Conservation (phyloP, 176 grass and related monocot species). For the Secale cereale region DNA sequence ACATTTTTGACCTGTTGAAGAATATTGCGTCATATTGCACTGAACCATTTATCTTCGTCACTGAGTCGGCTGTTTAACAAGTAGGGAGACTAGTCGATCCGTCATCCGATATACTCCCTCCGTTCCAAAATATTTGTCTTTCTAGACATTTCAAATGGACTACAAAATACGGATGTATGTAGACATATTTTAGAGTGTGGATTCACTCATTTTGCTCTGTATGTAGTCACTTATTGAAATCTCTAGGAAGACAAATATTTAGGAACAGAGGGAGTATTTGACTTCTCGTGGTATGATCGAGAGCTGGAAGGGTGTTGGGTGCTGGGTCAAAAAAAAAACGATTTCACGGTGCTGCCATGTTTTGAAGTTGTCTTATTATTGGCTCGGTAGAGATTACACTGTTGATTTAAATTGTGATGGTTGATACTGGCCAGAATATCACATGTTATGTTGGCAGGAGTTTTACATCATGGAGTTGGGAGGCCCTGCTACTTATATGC, state of each 20-base stretch:
- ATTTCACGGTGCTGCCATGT: background rate
- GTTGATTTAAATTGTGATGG: background rate
- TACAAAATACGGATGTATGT: too few species aligned
- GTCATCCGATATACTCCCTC: too few species aligned
- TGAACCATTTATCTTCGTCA: background rate
- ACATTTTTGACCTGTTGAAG: background rate
- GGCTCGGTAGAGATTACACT: background rate
- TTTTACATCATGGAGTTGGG: background rate
- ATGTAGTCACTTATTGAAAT: too few species aligned
- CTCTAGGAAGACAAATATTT: too few species aligned
- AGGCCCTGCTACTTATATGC: background rate
- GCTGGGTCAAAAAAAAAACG: too few species aligned
- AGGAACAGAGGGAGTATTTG: too few species aligned
- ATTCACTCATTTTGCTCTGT: too few species aligned
- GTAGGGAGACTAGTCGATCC: background rate
- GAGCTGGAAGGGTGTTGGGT: background rate
- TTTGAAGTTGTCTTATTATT: background rate
- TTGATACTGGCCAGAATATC: background rate
- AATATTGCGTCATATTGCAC: background rate
- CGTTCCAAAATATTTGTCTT: too few species aligned
- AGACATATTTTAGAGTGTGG: too few species aligned
- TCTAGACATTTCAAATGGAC: too few species aligned
- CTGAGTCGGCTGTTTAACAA: slow-evolving; percentile 6
- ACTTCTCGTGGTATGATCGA: background rate
- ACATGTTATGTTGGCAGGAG: background rate